Percentiles rank a stretch among this genome's conserved stretches.
These are phyloP conservation scores for Fusarium haematococcum DNA, from an alignment of 2,329 filamentous ascomycete genomes.

Conservation along the genomic window DNA sequence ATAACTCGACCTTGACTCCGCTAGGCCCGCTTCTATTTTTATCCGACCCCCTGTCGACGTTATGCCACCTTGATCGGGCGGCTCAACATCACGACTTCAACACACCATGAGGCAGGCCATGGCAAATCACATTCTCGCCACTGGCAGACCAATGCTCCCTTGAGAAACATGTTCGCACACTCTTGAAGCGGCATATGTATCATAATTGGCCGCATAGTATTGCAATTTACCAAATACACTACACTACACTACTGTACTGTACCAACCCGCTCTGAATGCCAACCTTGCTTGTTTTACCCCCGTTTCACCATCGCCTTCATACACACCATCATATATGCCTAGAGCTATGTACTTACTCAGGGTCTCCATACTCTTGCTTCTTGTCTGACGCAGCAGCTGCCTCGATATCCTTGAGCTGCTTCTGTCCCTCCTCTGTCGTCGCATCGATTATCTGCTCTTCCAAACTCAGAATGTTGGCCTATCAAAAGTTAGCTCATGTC, in stretches of 20 bases:
- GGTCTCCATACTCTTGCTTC: conserved; percentile 49
- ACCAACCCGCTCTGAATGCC: neutral
- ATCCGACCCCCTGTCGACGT: conserved; percentile 8
- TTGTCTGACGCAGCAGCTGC: conserved; percentile 53
- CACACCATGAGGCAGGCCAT: neutral
- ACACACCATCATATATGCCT: neutral
- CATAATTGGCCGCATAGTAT: neutral
- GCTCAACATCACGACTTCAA: conserved; percentile 21
- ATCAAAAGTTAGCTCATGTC: conserved; percentile 36
- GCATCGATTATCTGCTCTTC: conserved; percentile 96
- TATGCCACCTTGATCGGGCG: conserved; percentile 18
- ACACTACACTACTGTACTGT: neutral
- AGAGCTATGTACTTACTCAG: conserved; percentile 49
- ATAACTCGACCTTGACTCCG: neutral
- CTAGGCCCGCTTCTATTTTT: conserved; percentile 33
- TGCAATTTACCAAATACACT: conserved; percentile 2
- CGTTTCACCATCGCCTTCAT: neutral
- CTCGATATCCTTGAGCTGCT: conserved; percentile 81
- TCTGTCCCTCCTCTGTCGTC: conserved; percentile 87
- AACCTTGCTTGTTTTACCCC: neutral
- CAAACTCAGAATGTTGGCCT: conserved; percentile 88
- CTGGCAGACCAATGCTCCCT: neutral
- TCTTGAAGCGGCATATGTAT: neutral
- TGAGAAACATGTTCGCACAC: neutral
- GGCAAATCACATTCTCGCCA: neutral